Percentiles rank a stretch among this genome's conserved stretches.
Evolutionary conservation across 164 flowering plant genomes (phyloP).

Genomic region (Stephania yunnanensis): DNA sequence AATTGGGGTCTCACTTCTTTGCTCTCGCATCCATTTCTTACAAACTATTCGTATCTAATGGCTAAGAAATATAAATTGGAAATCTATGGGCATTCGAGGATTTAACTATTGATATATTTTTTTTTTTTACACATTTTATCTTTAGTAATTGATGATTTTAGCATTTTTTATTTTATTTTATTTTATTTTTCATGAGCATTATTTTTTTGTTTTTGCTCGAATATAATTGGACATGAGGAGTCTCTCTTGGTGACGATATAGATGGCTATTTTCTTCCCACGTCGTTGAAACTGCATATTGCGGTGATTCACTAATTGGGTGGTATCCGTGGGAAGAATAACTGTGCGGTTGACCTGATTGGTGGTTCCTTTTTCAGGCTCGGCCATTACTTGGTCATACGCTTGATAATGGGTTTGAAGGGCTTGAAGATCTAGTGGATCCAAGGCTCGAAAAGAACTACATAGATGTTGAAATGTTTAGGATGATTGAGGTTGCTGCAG

Average conservation of each 20-base stretch:
- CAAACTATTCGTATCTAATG: background rate
- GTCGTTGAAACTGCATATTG: background rate
- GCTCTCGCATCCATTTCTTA: background rate
- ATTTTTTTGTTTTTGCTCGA: background rate
- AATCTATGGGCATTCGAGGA: background rate
- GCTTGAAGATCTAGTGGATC: constrained; percentile 55
- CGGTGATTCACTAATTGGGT: background rate
- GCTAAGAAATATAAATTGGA: background rate
- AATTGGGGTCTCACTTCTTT: background rate
- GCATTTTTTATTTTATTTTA: background rate
- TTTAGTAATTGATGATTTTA: background rate
- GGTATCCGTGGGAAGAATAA: background rate
- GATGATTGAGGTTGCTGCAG: constrained; percentile 35
- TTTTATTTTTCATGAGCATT: background rate
- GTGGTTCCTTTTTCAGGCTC: constrained; percentile 41
- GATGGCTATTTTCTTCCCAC: background rate
- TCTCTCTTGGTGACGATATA: background rate
- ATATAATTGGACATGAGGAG: background rate
- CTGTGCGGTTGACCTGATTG: background rate
- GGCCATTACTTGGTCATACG: constrained; percentile 68
- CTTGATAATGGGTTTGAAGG: constrained; percentile 36
- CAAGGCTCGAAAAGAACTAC: constrained; percentile 57
- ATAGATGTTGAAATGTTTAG: constrained; percentile 58
- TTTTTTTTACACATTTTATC: background rate
- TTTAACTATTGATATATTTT: background rate